Percentiles rank a stretch among this genome's conserved stretches.
Evolutionary conservation across 2,329 filamentous ascomycete species (phyloP).

Genomic region (Exserohilum turcica): DNA sequence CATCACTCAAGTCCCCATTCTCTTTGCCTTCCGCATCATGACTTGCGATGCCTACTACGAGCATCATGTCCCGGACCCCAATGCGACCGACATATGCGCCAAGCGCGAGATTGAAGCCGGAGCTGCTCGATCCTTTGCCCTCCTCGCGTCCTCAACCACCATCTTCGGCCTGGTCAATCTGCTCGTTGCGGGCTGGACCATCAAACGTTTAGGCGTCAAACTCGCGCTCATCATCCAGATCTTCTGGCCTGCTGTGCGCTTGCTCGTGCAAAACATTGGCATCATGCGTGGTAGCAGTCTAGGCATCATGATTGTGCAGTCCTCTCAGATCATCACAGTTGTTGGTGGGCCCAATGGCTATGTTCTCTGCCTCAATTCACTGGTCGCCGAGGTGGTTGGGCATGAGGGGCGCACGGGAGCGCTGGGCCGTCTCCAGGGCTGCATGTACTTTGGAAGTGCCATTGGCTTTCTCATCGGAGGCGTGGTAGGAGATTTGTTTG

Average conservation of each 20-base stretch:
- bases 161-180: slow-evolving; percentile 71
- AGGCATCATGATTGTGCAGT: slow-evolving; percentile 72
- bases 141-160: slow-evolving; percentile 70
- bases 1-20: slow-evolving; percentile 57
- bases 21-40: slow-evolving; percentile 74
- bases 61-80: slow-evolving; percentile 55
- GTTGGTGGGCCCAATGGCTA: slow-evolving; percentile 72
- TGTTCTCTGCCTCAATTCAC: slow-evolving; percentile 70
- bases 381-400: slow-evolving; percentile 68
- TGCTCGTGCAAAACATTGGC: slow-evolving; percentile 67
- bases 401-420: slow-evolving; percentile 65
- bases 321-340: slow-evolving; percentile 69
- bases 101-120: slow-evolving; percentile 67
- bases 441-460: slow-evolving; percentile 69
- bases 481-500: slow-evolving; percentile 65
- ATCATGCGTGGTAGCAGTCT: slow-evolving; percentile 64
- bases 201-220: slow-evolving; percentile 69
- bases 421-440: slow-evolving; percentile 69
- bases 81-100: slow-evolving; percentile 60
- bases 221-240: slow-evolving; percentile 66
- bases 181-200: slow-evolving; percentile 69
- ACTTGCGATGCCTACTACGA: slow-evolving; percentile 72
- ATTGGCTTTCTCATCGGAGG: slow-evolving; percentile 69
- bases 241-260: slow-evolving; percentile 66
- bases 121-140: slow-evolving; percentile 67